Base-by-base conservation (phyloP, 352 stramenopile species). In the Globisporangium lucens region DNA sequence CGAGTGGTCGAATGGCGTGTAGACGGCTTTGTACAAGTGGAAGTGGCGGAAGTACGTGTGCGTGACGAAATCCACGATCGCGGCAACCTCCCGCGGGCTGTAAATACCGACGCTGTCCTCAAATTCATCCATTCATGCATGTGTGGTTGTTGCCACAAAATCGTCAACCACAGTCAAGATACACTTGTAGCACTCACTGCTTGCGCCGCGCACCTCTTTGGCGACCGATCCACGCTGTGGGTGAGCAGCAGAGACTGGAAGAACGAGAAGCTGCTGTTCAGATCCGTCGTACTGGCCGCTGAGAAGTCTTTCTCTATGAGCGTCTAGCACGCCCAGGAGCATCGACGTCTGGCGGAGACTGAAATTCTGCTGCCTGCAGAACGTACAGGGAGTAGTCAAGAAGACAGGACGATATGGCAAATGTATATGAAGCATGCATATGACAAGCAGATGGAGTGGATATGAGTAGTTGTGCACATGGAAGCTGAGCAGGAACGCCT, bases 11-110 rank as follows among this genome's bases (percentile, higher is more conserved):
- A 82, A 83, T 8, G 83, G 82, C 33, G 85, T 93, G 77, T 83
- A 95, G 67, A 91, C 80, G 66, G 71, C 80, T 73, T 94, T 92
- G 78, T 95, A 91, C 33, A 94, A 76, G 58, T 85, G 72, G 24
- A 91, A 89, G 58, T 94, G 85, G 27, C 87, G 80, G 63, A 88
- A 95, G 74, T 95, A 95, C 56, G 77, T 79, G 74, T 93, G 77
- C 33, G 83, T 77, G 61, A 94, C 74, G 68, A 85, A 91, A 57
- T 95, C 86, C 30, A 93, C 81, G 61, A 93, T 83, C 12, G 53
- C 60, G 24, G 51, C 64, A 9, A 91, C 84, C 30, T 94, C 77
- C 1, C 71, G 53, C 20, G 74, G 64, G 3, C 66, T 80, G 63
- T 92, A 93, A 46, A 94, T 71, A 17, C 73, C 65, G 24, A 91